phyloP scores from a whole-genome alignment of 345 rosid species.

The Eucalyptus victrix region DNA sequence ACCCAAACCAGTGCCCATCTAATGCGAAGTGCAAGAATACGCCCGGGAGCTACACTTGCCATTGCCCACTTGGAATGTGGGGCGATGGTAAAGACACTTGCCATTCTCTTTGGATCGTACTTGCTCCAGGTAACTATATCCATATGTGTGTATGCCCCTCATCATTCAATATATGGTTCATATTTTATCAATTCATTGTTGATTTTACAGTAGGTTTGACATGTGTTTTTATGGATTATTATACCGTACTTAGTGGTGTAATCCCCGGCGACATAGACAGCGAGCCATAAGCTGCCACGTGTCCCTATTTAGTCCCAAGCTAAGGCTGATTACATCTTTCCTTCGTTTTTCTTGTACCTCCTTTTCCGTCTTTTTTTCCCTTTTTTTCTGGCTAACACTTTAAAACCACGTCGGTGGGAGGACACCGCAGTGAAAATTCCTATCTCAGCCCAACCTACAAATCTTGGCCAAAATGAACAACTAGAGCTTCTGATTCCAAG shows the following conservation, averaged over 20 bases:
- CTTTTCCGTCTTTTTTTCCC: not conserved
- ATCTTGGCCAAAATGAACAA: not conserved
- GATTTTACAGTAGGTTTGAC: too few relatives aligned
- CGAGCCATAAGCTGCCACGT: not conserved
- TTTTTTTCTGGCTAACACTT: not conserved
- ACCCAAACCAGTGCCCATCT: rapidly evolving
- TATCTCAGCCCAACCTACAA: not conserved
- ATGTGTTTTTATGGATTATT: too few relatives aligned
- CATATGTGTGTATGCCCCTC: too few relatives aligned
- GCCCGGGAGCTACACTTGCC: too few relatives aligned
- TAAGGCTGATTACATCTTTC: not conserved
- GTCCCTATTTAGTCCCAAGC: not conserved
- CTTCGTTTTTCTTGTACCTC: not conserved
- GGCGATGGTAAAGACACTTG: too few relatives aligned
- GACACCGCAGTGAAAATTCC: not conserved
- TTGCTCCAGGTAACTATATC: too few relatives aligned
- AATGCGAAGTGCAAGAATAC: too few relatives aligned
- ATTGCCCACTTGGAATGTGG: too few relatives aligned
- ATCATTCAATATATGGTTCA: too few relatives aligned
- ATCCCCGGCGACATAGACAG: not conserved
- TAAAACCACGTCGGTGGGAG: not conserved
- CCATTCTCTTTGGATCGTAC: too few relatives aligned
- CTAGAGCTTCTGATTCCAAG: not conserved
- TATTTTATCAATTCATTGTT: too few relatives aligned
- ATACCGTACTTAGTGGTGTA: not conserved